A percentile compares a stretch with the other conserved stretches of the same genome.
These are phyloP conservation scores for Candida easanensis DNA, from an alignment of 805 yeast genomes.

Conservation along the genomic window DNA sequence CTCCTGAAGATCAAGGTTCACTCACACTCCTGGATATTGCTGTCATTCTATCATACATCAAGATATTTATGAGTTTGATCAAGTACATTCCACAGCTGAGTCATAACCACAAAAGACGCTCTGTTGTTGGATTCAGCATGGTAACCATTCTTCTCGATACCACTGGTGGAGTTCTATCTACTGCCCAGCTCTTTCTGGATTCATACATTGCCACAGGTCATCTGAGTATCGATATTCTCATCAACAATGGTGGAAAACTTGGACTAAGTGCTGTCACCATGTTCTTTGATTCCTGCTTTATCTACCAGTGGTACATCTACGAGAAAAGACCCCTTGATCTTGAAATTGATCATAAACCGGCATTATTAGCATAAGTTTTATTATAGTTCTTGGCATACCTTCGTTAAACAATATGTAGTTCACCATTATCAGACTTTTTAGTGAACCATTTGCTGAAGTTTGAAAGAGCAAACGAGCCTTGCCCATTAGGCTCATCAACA, in stretches of 20 bases:
- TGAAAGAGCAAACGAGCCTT: not conserved
- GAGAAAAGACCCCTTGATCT: slow-evolving; percentile 9
- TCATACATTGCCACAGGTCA: slow-evolving; percentile 26
- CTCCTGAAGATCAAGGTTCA: not conserved
- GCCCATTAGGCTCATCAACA: not conserved
- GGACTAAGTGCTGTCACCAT: slow-evolving; percentile 38
- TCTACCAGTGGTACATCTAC: slow-evolving; percentile 35
- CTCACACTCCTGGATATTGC: slow-evolving; percentile 33
- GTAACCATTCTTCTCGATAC: slow-evolving; percentile 41
- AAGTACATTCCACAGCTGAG: slow-evolving; percentile 78
- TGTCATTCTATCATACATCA: slow-evolving; percentile 37
- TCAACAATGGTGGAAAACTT: slow-evolving; percentile 38
- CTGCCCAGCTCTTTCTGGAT: slow-evolving; percentile 24
- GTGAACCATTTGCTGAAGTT: slow-evolving; percentile 2
- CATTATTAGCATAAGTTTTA: slow-evolving; percentile 3
- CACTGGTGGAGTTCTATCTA: slow-evolving; percentile 33
- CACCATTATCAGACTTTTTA: not conserved
- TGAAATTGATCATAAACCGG: not conserved
- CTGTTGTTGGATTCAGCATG: slow-evolving; percentile 84
- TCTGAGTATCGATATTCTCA: slow-evolving; percentile 24
- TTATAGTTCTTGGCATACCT: not conserved
- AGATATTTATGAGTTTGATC: slow-evolving; percentile 45
- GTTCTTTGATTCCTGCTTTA: slow-evolving; percentile 35
- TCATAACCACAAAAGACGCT: slow-evolving; percentile 73
- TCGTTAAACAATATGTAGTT: slow-evolving; percentile 2